Evolutionary conservation across 2,329 filamentous ascomycete species (phyloP).

Genomic region (Venturia aucupariae): DNA sequence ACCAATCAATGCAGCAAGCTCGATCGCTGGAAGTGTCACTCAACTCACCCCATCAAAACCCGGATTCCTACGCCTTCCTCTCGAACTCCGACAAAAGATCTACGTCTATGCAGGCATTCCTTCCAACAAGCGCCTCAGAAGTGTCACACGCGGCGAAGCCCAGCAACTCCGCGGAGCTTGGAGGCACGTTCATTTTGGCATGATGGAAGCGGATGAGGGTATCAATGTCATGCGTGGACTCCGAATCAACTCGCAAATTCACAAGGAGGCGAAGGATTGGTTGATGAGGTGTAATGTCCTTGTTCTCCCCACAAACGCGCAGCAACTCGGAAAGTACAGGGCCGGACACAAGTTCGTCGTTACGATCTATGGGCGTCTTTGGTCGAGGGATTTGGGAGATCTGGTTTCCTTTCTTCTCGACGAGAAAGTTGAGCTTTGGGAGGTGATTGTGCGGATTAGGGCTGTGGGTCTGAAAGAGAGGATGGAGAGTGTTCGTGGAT

Average conservation of each 20-base stretch:
- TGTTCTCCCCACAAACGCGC: not conserved
- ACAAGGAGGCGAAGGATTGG: not conserved
- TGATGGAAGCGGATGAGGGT: no score
- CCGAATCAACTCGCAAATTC: not conserved
- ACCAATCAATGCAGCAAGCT: not conserved
- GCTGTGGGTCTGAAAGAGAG: no score
- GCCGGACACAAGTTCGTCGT: no score
- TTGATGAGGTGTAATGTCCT: not conserved
- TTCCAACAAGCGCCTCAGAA: not conserved
- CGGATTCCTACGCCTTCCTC: not conserved
- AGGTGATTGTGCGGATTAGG: no score
- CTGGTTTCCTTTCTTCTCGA: no score
- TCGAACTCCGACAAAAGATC: not conserved
- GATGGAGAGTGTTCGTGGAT: no score
- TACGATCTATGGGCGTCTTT: no score
- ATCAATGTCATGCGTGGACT: not conserved
- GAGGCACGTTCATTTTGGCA: not conserved
- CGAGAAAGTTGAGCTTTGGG: no score
- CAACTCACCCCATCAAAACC: no score
- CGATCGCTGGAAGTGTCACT: no score
- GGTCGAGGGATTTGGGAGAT: no score
- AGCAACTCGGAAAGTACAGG: not conserved
- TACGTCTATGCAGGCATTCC: not conserved
- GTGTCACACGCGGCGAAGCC: not conserved
- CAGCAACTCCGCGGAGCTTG: not conserved